A percentile compares a stretch with the other conserved stretches of the same genome.
Evolutionary conservation across 192 early-diverging fungal genomes (phyloP).

Genomic region (Fimicolochytrium jonesii): DNA sequence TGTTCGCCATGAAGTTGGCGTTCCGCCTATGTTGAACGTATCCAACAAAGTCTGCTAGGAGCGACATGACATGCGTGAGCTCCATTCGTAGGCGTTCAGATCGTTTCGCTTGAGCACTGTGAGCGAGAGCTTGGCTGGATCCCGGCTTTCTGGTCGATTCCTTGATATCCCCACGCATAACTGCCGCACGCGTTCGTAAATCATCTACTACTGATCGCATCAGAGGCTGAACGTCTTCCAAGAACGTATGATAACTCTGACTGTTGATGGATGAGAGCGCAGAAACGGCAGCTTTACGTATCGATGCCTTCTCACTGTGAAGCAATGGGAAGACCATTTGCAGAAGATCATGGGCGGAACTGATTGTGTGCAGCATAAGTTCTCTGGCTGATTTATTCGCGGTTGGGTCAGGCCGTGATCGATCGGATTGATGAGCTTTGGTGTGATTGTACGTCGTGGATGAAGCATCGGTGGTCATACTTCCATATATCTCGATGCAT

Average conservation of each 20-base stretch:
- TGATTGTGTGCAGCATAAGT: conserved; percentile 9
- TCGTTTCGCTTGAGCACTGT: conserved; percentile 37
- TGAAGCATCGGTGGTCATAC: background rate
- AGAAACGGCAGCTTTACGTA: conserved; percentile 64
- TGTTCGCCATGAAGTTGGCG: conserved; percentile 54
- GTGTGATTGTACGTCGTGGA: background rate
- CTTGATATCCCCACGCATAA: conserved; percentile 1
- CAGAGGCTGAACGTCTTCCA: conserved; percentile 63
- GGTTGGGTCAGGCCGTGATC: conserved; percentile 3
- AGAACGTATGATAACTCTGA: conserved; percentile 60
- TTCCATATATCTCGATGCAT: conserved; percentile 48
- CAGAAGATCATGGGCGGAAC: conserved; percentile 45
- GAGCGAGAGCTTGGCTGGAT: conserved; percentile 46
- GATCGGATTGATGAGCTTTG: background rate
- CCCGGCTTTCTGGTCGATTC: conserved; percentile 32
- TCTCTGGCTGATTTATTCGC: background rate
- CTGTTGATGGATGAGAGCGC: conserved; percentile 64
- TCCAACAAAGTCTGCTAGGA: conserved; percentile 64
- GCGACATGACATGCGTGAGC: conserved; percentile 65
- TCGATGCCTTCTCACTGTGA: conserved; percentile 56
- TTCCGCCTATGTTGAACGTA: conserved; percentile 55
- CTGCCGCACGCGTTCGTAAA: conserved; percentile 41
- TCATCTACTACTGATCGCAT: conserved; percentile 61
- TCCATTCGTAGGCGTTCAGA: conserved; percentile 68
- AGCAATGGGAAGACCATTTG: conserved; percentile 62